Base-by-base conservation (phyloP, 768 basidiomycete species). In the Naganishia onofrii region DNA sequence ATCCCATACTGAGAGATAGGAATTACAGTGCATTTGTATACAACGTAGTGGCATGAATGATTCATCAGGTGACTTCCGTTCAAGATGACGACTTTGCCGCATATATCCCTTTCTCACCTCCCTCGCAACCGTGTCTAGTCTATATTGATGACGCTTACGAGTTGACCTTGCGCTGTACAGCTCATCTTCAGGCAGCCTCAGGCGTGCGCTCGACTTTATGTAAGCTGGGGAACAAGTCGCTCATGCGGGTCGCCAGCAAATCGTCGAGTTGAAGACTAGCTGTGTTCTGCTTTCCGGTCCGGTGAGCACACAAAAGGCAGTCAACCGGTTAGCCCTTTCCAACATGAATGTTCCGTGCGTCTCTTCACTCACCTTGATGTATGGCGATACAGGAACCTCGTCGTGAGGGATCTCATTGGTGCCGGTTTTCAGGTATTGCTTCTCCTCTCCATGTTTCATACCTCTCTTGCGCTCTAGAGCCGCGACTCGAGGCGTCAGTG, bases 241-340 rank as follows among this genome's bases (percentile, higher is more conserved):
- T 63, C 60, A 63, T 63, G 31, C 60, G 36, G 38, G 60, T 63
- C 8, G 23, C 60, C 26, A 63, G 42, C 26, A 63, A 17, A 63
- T 31, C 38, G 15, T 63, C 60, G 36, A 63, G 38, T 26, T 63
- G 42, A 42, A 10, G 2, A 42, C 23, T 28, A 12, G 34, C n/a
- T 1, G 23, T 51, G 42, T 23, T 34, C 26, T 12, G 38, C 42
- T 29, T 29, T 44, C 17, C 28, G 23, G 38, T 63, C 32, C 15
- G 23, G n/a, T 34, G 26, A 17, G 36, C 15, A 31, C 13, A 23
- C 31, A 23, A 1, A 34, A 31, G 21, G 9, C 12, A 9, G 34
- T n/a, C 19, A 34, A 1, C 26, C 17, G 10, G 60, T 44, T 7
- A 42, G 26, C n/a, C 31, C 17, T 13, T 63, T 26, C 5, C 6